Evolutionary conservation across 1,284 basidiomycete species (phyloP), one percentile per base, ranked within the genome.

Genomic region (Kalmanozyma brasiliensis): DNA sequence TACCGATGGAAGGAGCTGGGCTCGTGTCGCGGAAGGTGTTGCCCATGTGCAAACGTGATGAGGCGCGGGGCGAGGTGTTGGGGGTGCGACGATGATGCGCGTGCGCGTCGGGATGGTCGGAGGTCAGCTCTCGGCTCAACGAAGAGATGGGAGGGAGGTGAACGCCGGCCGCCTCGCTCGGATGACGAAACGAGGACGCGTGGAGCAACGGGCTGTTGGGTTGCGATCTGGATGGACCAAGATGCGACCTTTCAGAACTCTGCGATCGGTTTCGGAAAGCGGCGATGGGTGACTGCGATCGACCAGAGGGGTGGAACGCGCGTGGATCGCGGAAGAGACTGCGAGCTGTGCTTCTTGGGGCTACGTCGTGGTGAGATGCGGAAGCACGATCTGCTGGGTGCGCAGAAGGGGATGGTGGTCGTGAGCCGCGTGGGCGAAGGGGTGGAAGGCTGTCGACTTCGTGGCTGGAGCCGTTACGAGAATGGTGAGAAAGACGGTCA

Each of bases 121-220:
- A 51, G n/a, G 26, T 52, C n/a, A 60, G 14, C 47, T 64, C 61
- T 48, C 56, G 64, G 26, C 60, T 59, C 14, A 70, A 45, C 23
- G 67, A 64, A 2, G 61, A 65, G 42, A 70, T 70, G 49, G 67
- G 67, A 13, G 67, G 67, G 29, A 70, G 57, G 23, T 69, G 66
- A 4, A 69, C 33, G 23, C 59, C 59, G 4, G 42, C 24, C 3
- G 55, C 35, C 34, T 68, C 65, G 38, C 34, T 46, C 8, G 49
- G 66, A 52, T 63, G 59, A 19, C 66, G 59, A 34, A 59, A 63
- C 5, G 56, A 59, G 24, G 60, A 63, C 1, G 66, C 47, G n/a
- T 63, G 60, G 16, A 69, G 29, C 8, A 59, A 41, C 6, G 66
- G 66, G 20, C 66, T 69, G 52, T 63, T 63, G 20, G 66, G 66